Evolutionary conservation across 2,329 filamentous ascomycete genomes (phyloP).

Genomic region (Venturia oleaginea): DNA sequence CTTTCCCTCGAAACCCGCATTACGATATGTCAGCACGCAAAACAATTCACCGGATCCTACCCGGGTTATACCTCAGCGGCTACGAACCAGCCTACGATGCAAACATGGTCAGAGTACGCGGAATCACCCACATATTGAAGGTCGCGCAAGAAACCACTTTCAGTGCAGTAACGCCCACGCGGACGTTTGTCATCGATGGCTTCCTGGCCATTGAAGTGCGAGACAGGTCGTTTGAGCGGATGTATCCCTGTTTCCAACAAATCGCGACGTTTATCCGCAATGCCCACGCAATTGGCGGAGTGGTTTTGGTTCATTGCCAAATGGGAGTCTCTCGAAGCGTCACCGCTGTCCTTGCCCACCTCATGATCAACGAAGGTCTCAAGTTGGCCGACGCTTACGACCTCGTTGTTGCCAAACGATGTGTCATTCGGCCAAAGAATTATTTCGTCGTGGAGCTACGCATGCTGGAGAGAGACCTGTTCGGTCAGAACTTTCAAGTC

Average conservation of each 20-base stretch:
- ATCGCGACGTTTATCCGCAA: neutral
- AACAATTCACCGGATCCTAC: neutral
- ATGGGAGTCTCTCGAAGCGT: neutral
- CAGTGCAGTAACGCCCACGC: neutral
- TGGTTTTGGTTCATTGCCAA: constrained; percentile 4
- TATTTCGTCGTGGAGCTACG: constrained; percentile 2
- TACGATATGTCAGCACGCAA: neutral
- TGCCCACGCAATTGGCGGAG: neutral
- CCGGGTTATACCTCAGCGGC: neutral
- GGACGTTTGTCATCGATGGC: neutral
- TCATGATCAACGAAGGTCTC: neutral
- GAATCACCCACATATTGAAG: constrained; percentile 2
- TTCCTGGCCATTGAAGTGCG: neutral
- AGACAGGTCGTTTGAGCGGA: neutral
- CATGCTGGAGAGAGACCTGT: neutral
- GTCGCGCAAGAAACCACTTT: neutral
- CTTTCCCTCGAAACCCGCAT: neutral
- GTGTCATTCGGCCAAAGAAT: neutral
- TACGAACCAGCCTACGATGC: neutral
- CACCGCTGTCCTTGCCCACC: constrained; percentile 1
- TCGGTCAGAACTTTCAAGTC: neutral
- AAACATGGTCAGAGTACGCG: neutral
- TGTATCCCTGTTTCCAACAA: neutral
- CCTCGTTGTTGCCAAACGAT: neutral
- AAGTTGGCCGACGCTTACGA: neutral